A percentile compares a stretch with the other conserved stretches of the same genome.
Conservation (phyloP, 2,329 filamentous ascomycete genomes). For the Dactylonectria estremocensis region DNA sequence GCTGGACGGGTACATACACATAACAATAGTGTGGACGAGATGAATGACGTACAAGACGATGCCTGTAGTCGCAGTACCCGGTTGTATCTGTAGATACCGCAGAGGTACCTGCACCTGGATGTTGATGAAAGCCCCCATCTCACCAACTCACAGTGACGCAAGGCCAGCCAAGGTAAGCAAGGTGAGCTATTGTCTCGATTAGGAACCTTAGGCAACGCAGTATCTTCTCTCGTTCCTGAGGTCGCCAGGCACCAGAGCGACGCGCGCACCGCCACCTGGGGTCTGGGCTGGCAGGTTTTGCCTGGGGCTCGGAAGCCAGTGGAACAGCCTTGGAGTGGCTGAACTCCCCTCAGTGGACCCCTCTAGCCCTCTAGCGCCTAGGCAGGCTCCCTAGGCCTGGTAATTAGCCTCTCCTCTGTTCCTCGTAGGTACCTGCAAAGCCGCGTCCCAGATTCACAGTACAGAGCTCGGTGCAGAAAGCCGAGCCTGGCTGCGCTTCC, state of each 20-base stretch:
- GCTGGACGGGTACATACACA: too few relatives aligned
- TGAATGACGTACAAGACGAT: too few relatives aligned
- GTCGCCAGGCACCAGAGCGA: slow-evolving; percentile 1
- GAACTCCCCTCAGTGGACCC: slow-evolving; percentile 4
- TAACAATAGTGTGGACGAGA: not conserved
- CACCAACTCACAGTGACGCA: not conserved
- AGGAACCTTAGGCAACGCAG: not conserved
- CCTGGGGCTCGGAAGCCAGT: not conserved
- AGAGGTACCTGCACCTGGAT: not conserved
- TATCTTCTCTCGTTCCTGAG: not conserved
- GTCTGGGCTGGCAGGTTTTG: not conserved
- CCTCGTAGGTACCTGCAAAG: not conserved
- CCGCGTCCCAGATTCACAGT: too few relatives aligned
- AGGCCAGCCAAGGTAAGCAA: not conserved
- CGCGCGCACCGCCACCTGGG: slow-evolving; percentile 24
- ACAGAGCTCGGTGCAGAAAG: not conserved
- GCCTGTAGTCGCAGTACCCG: too few relatives aligned
- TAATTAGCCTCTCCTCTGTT: slow-evolving; percentile 28
- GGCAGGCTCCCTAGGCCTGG: slow-evolving; percentile 26
- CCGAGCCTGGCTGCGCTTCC: not conserved
- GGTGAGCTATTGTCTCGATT: not conserved
- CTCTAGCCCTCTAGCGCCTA: slow-evolving; percentile 9
- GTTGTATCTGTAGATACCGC: not conserved
- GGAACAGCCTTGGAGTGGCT: slow-evolving; percentile 23
- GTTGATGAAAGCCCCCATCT: too few relatives aligned